Percentiles rank a stretch among this genome's conserved stretches.
Conservation (phyloP, 2,329 filamentous ascomycete genomes). For the Fusarium paranaense region DNA sequence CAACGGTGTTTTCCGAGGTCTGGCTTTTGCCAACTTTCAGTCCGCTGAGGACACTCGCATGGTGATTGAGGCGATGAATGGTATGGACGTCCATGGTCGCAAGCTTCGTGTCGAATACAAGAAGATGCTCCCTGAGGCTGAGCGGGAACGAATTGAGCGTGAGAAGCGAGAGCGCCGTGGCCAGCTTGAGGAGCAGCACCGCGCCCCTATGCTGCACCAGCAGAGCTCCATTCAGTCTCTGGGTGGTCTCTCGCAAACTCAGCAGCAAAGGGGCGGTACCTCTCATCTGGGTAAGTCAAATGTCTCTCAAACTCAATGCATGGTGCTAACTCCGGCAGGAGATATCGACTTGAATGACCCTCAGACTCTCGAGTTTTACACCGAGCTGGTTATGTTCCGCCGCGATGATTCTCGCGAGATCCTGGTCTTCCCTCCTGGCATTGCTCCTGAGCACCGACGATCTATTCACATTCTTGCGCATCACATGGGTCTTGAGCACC, state of each 20-base stretch:
- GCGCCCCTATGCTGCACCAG: conserved; percentile 80
- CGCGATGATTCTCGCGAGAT: conserved; percentile 81
- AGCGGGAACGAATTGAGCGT: conserved; percentile 94
- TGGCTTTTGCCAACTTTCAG: conserved; percentile 98
- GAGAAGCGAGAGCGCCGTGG: conserved; percentile 97
- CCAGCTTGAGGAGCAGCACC: conserved; percentile 96
- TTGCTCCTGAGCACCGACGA: conserved; percentile 86
- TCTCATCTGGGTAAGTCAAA: conserved; percentile 59
- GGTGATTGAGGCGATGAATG: conserved; percentile 95
- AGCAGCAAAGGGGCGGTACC: conserved; percentile 55
- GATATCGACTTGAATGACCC: conserved; percentile 94
- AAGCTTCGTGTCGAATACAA: conserved; percentile 98
- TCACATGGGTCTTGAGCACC: conserved; percentile 91
- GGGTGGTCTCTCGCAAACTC: conserved; percentile 72
- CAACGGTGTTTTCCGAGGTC: conserved; percentile 93
- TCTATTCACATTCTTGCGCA: conserved; percentile 95
- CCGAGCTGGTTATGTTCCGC: conserved; percentile 89
- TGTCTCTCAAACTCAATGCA: conserved; percentile 5
- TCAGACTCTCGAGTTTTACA: conserved; percentile 87
- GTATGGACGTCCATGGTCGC: conserved; percentile 92
- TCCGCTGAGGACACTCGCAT: conserved; percentile 92
- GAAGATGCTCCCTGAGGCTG: conserved; percentile 97
- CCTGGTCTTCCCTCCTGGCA: conserved; percentile 83
- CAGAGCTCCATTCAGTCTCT: conserved; percentile 90
- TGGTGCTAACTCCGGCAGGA: conserved; percentile 47